Evolutionary conservation across 2,329 filamentous ascomycete species (phyloP).

Genomic region (Colletotrichum sp.): DNA sequence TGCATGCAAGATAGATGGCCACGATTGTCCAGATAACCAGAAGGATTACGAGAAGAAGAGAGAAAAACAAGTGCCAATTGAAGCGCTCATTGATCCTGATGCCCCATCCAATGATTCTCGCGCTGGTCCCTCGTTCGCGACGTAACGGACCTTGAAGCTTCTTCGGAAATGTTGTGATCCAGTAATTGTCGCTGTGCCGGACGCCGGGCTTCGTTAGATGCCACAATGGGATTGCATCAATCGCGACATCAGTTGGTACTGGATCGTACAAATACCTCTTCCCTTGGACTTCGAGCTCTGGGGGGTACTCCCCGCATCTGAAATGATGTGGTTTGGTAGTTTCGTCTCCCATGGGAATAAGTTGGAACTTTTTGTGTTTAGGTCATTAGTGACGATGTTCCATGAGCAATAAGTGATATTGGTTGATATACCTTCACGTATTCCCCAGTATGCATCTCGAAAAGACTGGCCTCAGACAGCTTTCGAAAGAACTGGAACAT

Average conservation of each 20-base stretch:
- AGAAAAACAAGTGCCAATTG: neutral
- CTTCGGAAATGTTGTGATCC: neutral
- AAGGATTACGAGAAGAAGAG: neutral
- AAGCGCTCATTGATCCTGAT: neutral
- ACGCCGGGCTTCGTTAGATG: neutral
- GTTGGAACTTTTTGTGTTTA: neutral
- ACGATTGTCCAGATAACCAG: neutral
- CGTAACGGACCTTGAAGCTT: neutral
- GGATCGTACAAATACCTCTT: neutral
- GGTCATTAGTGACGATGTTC: neutral
- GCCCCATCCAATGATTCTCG: neutral
- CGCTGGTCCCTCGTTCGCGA: neutral
- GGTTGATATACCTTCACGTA: neutral
- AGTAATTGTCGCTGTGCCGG: neutral
- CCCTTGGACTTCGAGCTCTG: neutral
- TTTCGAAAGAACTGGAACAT: neutral
- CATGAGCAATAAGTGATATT: rapidly evolving
- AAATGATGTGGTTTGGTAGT: neutral
- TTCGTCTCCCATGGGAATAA: neutral
- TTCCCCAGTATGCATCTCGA: neutral
- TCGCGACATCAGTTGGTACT: neutral
- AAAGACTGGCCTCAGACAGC: neutral
- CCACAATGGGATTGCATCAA: neutral
- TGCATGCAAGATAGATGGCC: neutral
- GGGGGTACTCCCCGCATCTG: neutral